phyloP scores from a whole-genome alignment of 345 rosid genomes.

The Erucastrum elatum region DNA sequence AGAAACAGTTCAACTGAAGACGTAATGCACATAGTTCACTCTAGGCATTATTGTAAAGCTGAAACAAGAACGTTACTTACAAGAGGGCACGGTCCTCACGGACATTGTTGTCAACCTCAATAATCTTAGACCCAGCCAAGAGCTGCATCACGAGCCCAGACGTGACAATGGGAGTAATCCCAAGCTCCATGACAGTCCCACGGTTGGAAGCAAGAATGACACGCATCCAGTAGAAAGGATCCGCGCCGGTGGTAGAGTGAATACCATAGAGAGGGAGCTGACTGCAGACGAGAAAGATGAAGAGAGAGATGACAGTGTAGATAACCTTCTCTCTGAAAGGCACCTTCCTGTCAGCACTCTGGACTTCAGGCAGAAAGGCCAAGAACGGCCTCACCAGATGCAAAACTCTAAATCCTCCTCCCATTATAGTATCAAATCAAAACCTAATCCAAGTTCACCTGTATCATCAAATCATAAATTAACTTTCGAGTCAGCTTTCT shows the following conservation, averaged over 20 bases:
- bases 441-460: slow-evolving; percentile 8
- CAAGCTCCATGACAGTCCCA: slow-evolving; percentile 78
- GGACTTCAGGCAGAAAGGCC: slow-evolving; percentile 58
- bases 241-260: slow-evolving; percentile 66
- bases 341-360: slow-evolving; percentile 62
- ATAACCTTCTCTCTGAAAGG: slow-evolving; percentile 72
- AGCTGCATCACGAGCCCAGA: slow-evolving; percentile 73
- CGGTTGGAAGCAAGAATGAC: slow-evolving; percentile 75
- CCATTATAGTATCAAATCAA: slow-evolving; percentile 44
- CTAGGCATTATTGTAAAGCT: background rate
- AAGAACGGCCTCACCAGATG: slow-evolving; percentile 69
- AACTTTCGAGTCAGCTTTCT: background rate
- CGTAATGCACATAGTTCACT: background rate
- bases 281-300: slow-evolving; percentile 69
- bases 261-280: slow-evolving; percentile 78
- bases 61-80: slow-evolving; percentile 40
- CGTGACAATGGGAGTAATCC: slow-evolving; percentile 71
- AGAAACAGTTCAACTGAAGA: background rate
- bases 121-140: slow-evolving; percentile 73
- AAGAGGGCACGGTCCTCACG: slow-evolving; percentile 71
- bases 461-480: slow-evolving; percentile 4
- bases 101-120: slow-evolving; percentile 70
- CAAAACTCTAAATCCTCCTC: slow-evolving; percentile 68
- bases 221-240: slow-evolving; percentile 82
- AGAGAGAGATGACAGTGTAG: slow-evolving; percentile 57